These are phyloP conservation scores for Globisporangium okanoganense DNA, from an alignment of 352 stramenopile genomes.

Conservation along the genomic window DNA sequence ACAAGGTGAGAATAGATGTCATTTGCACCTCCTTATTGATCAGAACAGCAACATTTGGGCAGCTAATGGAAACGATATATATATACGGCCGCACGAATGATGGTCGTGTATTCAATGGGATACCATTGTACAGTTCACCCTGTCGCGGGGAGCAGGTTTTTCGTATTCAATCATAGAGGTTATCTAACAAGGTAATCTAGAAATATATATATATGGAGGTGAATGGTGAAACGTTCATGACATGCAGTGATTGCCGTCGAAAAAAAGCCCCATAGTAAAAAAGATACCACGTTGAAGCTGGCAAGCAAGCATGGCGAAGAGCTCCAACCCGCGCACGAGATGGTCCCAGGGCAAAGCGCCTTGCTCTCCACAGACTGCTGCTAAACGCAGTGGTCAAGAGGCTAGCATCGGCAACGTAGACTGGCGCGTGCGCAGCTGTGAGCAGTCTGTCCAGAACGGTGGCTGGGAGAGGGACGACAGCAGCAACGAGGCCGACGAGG, in stretches of 20 bases:
- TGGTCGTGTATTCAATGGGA: not conserved
- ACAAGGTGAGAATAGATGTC: not conserved
- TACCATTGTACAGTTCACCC: too few relatives aligned
- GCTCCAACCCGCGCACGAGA: constrained; percentile 1
- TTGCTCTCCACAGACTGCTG: not conserved
- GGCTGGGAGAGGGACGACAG: not conserved
- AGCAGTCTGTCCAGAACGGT: not conserved
- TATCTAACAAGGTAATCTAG: too few relatives aligned
- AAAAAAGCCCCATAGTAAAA: too few relatives aligned
- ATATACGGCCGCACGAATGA: not conserved
- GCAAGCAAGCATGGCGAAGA: not conserved
- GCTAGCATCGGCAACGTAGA: not conserved
- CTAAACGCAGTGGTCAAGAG: too few relatives aligned
- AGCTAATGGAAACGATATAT: not conserved
- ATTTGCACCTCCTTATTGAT: not conserved
- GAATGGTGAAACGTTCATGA: too few relatives aligned
- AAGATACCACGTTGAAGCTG: not conserved
- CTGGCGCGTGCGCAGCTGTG: not conserved
- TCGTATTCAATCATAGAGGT: too few relatives aligned
- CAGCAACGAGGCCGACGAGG: not conserved
- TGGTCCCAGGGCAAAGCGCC: not conserved
- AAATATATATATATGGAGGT: too few relatives aligned
- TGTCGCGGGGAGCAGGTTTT: too few relatives aligned
- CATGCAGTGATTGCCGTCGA: too few relatives aligned
- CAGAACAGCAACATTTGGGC: not conserved